Percentiles rank a stretch among this genome's conserved stretches.
These are phyloP conservation scores for Psilocybe mexicana DNA, from an alignment of 1,284 basidiomycete species.

Conservation along the genomic window DNA sequence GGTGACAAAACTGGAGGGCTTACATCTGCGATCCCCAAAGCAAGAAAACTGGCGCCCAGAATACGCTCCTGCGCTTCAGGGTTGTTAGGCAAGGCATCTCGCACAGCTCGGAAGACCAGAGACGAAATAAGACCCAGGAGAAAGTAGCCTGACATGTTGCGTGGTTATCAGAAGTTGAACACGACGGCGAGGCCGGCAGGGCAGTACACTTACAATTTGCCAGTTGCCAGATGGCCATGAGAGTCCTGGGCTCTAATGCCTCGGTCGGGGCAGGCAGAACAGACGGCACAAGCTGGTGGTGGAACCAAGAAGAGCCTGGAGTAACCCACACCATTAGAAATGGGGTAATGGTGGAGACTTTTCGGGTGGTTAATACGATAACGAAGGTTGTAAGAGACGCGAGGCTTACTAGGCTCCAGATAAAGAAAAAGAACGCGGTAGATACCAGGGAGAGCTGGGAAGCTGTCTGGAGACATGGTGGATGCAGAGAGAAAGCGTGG, in stretches of 20 bases:
- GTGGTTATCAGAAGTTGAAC: neutral
- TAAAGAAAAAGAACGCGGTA: slow-evolving; percentile 70
- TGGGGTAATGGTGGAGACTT: slow-evolving; percentile 61
- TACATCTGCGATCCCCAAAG: slow-evolving; percentile 74
- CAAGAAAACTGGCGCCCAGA: slow-evolving; percentile 61
- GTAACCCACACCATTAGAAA: slow-evolving; percentile 59
- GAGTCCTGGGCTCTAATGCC: slow-evolving; percentile 49
- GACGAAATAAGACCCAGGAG: slow-evolving; percentile 67
- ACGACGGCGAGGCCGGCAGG: neutral
- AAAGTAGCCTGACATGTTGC: slow-evolving; percentile 56
- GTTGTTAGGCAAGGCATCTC: slow-evolving; percentile 61
- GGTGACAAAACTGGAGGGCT: slow-evolving; percentile 28
- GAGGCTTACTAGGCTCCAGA: slow-evolving; percentile 61
- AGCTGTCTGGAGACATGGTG: slow-evolving; percentile 37
- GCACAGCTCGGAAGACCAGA: slow-evolving; percentile 68
- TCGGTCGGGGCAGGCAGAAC: slow-evolving; percentile 31
- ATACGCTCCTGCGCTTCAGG: slow-evolving; percentile 70
- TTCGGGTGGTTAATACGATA: slow-evolving; percentile 2
- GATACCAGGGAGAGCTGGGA: slow-evolving; percentile 65
- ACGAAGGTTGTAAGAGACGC: neutral
- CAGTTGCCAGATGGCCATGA: slow-evolving; percentile 74
- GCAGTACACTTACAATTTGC: slow-evolving; percentile 55
- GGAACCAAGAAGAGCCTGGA: slow-evolving; percentile 72
- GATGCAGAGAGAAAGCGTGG: slow-evolving; percentile 7
- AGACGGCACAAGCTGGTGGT: slow-evolving; percentile 65